Evolutionary conservation across 2,329 filamentous ascomycete genomes (phyloP).

Genomic region (Pyrenophora seminiperda): DNA sequence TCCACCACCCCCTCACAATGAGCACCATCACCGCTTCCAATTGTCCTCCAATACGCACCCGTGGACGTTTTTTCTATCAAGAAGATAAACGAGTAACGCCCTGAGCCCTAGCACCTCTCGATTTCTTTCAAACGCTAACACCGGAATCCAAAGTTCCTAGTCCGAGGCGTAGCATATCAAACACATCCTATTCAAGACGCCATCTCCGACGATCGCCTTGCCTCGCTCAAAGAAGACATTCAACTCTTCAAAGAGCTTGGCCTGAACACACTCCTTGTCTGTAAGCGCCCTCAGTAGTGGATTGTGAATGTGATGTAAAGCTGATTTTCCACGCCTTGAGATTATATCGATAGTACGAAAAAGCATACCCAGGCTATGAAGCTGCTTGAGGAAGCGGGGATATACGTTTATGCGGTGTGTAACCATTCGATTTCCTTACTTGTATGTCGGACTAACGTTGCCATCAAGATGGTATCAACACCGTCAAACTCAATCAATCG

Average conservation of each 20-base stretch:
- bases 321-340: neutral
- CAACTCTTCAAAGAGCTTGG: constrained; percentile 16
- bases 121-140: neutral
- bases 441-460: neutral
- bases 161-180: neutral
- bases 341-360: constrained; percentile 14
- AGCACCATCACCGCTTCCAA: neutral
- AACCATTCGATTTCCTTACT: neutral
- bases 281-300: neutral
- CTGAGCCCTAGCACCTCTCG: neutral
- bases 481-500: constrained; percentile 11
- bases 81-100: neutral
- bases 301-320: neutral
- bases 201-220: neutral
- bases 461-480: constrained; percentile 1
- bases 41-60: neutral
- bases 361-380: constrained; percentile 15
- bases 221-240: constrained; percentile 12
- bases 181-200: neutral
- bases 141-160: neutral
- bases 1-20: neutral
- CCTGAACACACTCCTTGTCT: constrained; percentile 16
- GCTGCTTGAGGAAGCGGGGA: constrained; percentile 18
- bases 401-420: constrained; percentile 13
- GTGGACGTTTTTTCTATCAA: neutral